phyloP scores from a whole-genome alignment of 1,139 yeast genomes.

The Eremothecium gossypii region DNA sequence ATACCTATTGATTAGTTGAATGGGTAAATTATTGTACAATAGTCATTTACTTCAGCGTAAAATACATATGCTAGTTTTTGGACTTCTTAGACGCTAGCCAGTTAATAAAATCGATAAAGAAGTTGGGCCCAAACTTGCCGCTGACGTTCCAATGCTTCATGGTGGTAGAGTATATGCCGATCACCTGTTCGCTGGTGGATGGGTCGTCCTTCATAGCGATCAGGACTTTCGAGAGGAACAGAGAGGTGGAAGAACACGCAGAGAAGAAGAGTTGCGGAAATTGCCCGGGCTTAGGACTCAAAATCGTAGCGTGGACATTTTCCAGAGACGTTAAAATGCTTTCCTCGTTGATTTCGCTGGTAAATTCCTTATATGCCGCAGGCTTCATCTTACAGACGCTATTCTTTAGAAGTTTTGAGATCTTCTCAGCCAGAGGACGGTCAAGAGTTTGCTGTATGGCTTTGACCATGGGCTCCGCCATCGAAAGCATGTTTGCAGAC shows the following conservation, averaged over 20 bases:
- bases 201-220: conserved; percentile 24
- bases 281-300: conserved; percentile 28
- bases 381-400: conserved; percentile 48
- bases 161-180: conserved; percentile 48
- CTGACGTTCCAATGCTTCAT: conserved; percentile 53
- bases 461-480: conserved; percentile 51
- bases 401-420: conserved; percentile 59
- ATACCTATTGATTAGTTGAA: not conserved
- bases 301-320: conserved; percentile 26
- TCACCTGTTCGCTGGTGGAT: conserved; percentile 32
- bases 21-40: not conserved
- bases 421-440: conserved; percentile 59
- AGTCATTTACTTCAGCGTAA: not conserved
- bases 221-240: conserved; percentile 53
- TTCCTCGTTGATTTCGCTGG: conserved; percentile 14
- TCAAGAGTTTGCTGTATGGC: conserved; percentile 62
- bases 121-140: conserved; percentile 46
- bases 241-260: conserved; percentile 31
- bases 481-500: conserved; percentile 29
- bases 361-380: conserved; percentile 5
- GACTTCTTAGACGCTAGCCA: conserved; percentile 50
- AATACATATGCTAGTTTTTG: conserved; percentile 1
- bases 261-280: conserved; percentile 19
- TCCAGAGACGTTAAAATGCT: conserved; percentile 12
- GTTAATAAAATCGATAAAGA: conserved; percentile 73